Percentiles rank a stretch among this genome's conserved stretches.
phyloP scores from a whole-genome alignment of 352 stramenopile genomes.

The Hyaloperonospora arabidopsidis region DNA sequence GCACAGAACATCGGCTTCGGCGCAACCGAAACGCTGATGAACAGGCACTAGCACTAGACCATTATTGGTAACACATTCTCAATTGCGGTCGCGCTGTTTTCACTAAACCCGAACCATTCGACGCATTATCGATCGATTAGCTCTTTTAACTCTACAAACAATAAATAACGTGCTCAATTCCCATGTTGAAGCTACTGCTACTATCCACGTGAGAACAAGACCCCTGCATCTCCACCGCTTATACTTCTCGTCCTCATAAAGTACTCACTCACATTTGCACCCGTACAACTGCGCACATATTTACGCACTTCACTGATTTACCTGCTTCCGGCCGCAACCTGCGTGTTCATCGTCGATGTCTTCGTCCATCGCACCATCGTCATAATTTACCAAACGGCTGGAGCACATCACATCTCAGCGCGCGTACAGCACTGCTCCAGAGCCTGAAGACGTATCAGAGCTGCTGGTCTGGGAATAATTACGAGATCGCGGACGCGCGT shows the following conservation, averaged over 20 bases:
- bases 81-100: too few relatives aligned
- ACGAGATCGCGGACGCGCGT: conserved; percentile 25
- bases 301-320: conserved; percentile 30
- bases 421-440: conserved; percentile 25
- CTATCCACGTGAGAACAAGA: conserved; percentile 12
- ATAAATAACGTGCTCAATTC: conserved; percentile 18
- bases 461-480: conserved; percentile 19
- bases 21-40: too few relatives aligned
- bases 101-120: too few relatives aligned
- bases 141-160: too few relatives aligned
- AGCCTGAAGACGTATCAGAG: conserved; percentile 7
- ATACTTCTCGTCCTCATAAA: conserved; percentile 25
- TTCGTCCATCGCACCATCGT: conserved; percentile 7
- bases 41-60: too few relatives aligned
- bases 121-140: too few relatives aligned
- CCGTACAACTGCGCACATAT: conserved; percentile 23
- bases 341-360: conserved; percentile 3
- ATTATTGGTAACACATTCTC: too few relatives aligned
- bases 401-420: conserved; percentile 16
- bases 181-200: conserved; percentile 27
- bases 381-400: conserved; percentile 19
- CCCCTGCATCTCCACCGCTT: conserved; percentile 2
- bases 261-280: conserved; percentile 8
- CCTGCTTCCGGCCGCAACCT: conserved; percentile 15
- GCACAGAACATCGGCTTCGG: too few relatives aligned